Conservation (phyloP, 768 basidiomycete genomes). For the Suillus lakei region DNA sequence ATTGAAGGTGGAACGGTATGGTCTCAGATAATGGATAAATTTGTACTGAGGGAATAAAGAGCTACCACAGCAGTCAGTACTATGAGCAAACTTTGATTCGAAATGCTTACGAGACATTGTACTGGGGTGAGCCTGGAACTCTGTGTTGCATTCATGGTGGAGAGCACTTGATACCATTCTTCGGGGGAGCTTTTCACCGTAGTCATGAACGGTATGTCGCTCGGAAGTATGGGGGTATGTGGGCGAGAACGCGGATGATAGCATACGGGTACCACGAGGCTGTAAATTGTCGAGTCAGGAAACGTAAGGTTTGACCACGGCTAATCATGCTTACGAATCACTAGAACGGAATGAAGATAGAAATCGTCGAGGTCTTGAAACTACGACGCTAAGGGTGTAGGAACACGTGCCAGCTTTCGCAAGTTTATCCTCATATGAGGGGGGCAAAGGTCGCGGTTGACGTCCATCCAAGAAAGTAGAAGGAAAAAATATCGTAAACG, state of each 20-base stretch:
- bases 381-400: conserved; percentile 52
- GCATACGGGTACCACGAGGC: conserved; percentile 52
- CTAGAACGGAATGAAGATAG: conserved; percentile 49
- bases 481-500: conserved; percentile 53
- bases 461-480: conserved; percentile 45
- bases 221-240: conserved; percentile 52
- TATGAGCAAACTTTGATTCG: background rate
- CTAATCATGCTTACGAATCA: conserved; percentile 43
- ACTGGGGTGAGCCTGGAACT: conserved; percentile 42
- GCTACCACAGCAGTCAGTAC: conserved; percentile 36
- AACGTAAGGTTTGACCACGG: conserved; percentile 10
- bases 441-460: conserved; percentile 47
- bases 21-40: conserved; percentile 57
- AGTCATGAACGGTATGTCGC: conserved; percentile 53
- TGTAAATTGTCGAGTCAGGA: conserved; percentile 24
- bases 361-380: conserved; percentile 44
- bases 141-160: conserved; percentile 44
- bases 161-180: conserved; percentile 63
- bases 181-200: conserved; percentile 66
- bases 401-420: conserved; percentile 38
- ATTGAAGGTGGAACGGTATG: conserved; percentile 70
- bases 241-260: conserved; percentile 63
- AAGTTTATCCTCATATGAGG: conserved; percentile 42
- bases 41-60: conserved; percentile 62
- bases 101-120: conserved; percentile 53